phyloP scores from a whole-genome alignment of 2,329 filamentous ascomycete genomes.

The Coniella lustricola region DNA sequence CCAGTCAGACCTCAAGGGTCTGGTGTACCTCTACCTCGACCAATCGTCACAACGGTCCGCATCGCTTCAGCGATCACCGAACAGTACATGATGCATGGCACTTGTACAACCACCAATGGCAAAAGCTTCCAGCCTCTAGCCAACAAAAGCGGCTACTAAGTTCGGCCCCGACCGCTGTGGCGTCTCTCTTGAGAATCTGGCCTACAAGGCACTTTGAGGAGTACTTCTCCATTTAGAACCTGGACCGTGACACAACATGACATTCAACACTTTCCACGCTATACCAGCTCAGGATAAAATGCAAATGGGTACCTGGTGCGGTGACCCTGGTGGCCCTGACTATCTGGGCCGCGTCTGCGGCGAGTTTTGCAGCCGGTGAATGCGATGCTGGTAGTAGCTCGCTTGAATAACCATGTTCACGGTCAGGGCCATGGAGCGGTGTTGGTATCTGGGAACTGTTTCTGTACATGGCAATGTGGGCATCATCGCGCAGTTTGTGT shows the following conservation, averaged over 20 bases:
- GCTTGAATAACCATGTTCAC: no score
- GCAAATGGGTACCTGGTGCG: conserved; percentile 45
- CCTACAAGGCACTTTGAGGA: conserved; percentile 39
- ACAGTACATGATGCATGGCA: no score
- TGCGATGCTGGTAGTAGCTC: no score
- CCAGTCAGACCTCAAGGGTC: no score
- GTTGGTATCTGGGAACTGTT: conserved; percentile 59
- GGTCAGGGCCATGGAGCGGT: no score
- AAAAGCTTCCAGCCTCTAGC: no score
- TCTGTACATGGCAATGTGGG: conserved; percentile 65
- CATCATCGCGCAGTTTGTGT: conserved; percentile 62
- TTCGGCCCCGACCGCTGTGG: conserved; percentile 41
- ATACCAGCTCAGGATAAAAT: conserved; percentile 59
- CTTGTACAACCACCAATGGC: no score
- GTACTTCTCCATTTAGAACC: conserved; percentile 31
- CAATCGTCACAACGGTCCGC: no score
- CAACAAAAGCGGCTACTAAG: no score
- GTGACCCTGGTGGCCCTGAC: conserved; percentile 43
- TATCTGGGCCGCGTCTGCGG: conserved; percentile 49
- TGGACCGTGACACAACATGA: conserved; percentile 29
- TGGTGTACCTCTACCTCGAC: no score
- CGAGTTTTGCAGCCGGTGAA: conserved; percentile 47
- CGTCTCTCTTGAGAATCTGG: conserved; percentile 41
- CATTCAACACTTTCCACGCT: conserved; percentile 40
- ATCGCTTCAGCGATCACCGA: no score